Conservation (phyloP, 768 basidiomycete species). For the Termitomyces sp. region DNA sequence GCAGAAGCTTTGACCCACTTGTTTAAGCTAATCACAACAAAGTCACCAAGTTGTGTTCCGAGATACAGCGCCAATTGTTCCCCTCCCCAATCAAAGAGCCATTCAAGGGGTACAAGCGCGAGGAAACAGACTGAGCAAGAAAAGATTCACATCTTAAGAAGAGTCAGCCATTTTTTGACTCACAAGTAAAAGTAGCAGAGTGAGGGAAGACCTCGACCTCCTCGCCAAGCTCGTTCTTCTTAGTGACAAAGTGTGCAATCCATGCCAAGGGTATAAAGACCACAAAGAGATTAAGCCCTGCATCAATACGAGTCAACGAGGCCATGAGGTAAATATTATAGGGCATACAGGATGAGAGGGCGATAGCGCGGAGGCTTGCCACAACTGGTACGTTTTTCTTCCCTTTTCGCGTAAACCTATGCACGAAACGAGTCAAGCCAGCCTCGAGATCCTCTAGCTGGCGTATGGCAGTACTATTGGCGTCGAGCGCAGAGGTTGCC, state of each 20-base stretch:
- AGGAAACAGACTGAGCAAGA: constrained; percentile 49
- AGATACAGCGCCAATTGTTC: constrained; percentile 51
- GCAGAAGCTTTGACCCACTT: constrained; percentile 11
- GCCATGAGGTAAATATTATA: neutral
- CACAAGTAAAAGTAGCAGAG: constrained; percentile 32
- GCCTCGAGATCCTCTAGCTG: constrained; percentile 10
- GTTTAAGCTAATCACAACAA: constrained; percentile 34
- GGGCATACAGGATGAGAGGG: constrained; percentile 45
- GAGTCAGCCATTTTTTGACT: neutral
- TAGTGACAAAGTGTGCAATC: constrained; percentile 41
- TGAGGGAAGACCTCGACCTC: constrained; percentile 23
- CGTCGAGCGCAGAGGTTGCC: neutral
- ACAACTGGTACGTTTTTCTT: constrained; percentile 36
- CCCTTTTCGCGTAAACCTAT: constrained; percentile 41
- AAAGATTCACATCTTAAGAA: neutral
- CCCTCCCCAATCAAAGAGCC: constrained; percentile 60
- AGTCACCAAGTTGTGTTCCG: constrained; percentile 60
- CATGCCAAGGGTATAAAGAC: constrained; percentile 57
- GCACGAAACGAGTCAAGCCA: constrained; percentile 28
- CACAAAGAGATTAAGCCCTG: constrained; percentile 56
- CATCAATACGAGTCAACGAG: neutral
- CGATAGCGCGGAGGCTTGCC: constrained; percentile 39
- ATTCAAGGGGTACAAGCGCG: constrained; percentile 60
- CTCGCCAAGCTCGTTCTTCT: constrained; percentile 3
- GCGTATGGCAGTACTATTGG: neutral